These are phyloP conservation scores for Plasmopara viticola DNA, from an alignment of 352 stramenopile species.

Conservation along the genomic window DNA sequence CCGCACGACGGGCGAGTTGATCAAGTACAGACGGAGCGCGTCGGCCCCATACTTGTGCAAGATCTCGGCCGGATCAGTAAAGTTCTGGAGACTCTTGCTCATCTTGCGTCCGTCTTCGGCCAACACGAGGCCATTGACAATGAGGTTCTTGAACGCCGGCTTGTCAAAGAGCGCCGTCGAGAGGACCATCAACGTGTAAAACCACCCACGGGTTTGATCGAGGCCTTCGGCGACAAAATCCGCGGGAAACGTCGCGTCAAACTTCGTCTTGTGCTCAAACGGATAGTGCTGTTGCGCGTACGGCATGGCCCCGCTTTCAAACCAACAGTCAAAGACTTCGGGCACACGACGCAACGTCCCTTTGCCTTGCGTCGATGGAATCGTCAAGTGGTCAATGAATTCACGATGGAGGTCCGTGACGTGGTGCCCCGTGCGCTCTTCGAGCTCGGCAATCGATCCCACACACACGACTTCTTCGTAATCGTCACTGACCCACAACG, in stretches of 20 bases:
- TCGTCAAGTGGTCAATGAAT: constrained; percentile 97
- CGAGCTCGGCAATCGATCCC: constrained; percentile 94
- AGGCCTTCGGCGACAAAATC: constrained; percentile 99
- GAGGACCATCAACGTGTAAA: constrained; percentile 99
- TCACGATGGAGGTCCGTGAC: constrained; percentile 96
- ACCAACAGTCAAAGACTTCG: constrained; percentile 99
- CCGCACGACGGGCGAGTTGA: constrained; percentile 99
- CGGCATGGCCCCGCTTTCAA: constrained; percentile 99
- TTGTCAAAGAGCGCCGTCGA: constrained; percentile 98
- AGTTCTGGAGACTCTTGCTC: constrained; percentile 99
- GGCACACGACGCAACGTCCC: constrained; percentile 80
- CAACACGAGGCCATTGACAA: constrained; percentile 99
- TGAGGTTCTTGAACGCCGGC: constrained; percentile 99
- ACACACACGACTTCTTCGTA: constrained; percentile 96
- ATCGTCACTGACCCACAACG: constrained; percentile 98
- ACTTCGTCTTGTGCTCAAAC: constrained; percentile 98
- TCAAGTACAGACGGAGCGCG: constrained; percentile 98
- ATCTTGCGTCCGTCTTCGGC: constrained; percentile 99
- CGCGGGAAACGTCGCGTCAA: constrained; percentile 95
- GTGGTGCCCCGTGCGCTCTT: constrained; percentile 91
- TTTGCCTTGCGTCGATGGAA: constrained; percentile 93
- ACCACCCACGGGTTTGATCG: constrained; percentile 99
- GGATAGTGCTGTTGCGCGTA: constrained; percentile 99
- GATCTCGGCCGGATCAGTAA: constrained; percentile 92
- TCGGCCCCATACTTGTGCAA: constrained; percentile 97